Conservation (phyloP, 2,329 filamentous ascomycete species). For the Pseudocercospora ulei region DNA sequence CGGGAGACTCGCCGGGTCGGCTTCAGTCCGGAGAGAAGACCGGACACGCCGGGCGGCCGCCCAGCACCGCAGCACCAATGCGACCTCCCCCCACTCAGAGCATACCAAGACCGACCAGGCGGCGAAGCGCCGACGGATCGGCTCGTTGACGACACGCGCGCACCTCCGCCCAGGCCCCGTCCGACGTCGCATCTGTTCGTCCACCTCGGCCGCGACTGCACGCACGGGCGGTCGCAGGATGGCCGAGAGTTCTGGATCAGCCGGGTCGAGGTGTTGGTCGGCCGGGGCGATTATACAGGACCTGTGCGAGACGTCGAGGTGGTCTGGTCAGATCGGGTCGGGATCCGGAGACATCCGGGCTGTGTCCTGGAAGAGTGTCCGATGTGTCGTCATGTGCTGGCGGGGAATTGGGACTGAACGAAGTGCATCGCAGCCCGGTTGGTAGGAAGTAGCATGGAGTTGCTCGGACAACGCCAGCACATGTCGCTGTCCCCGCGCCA, state of each 20-base stretch:
- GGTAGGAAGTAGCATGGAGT: too few species aligned
- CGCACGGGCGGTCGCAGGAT: neutral
- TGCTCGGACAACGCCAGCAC: too few species aligned
- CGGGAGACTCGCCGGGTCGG: too few species aligned
- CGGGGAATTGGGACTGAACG: neutral
- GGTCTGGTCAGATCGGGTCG: neutral
- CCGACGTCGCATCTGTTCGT: neutral
- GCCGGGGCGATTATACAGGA: neutral
- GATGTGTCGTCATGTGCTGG: neutral
- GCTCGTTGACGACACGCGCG: too few species aligned
- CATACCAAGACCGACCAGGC: neutral
- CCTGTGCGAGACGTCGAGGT: neutral
- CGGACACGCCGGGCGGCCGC: too few species aligned
- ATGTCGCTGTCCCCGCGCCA: too few species aligned
- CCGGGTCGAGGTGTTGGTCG: neutral
- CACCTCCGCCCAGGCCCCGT: neutral
- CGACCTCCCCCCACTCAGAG: neutral
- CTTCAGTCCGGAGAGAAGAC: too few species aligned
- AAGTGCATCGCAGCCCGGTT: too few species aligned
- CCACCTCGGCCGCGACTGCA: constrained; percentile 1
- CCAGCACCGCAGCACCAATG: too few species aligned
- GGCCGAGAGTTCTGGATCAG: constrained; percentile 1
- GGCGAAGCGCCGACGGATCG: neutral
- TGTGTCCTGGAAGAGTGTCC: neutral
- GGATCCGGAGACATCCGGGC: neutral